These are phyloP conservation scores for Tremella fuciformis DNA, from an alignment of 768 basidiomycete species.

Conservation along the genomic window DNA sequence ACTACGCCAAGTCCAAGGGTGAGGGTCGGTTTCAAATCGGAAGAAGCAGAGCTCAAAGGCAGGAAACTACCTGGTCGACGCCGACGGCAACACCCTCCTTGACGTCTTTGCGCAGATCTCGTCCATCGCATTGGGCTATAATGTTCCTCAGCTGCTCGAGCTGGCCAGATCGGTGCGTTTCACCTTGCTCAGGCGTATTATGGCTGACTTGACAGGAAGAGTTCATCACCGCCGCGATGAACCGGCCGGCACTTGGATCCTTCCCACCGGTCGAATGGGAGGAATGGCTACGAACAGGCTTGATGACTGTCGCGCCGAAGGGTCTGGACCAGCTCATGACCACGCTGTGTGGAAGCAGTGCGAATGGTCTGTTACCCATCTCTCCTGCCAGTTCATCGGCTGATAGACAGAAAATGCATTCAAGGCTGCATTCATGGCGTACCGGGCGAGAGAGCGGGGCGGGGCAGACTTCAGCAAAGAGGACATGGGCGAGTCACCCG, in stretches of 20 bases:
- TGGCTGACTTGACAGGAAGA: constrained; percentile 35
- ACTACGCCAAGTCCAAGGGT: constrained; percentile 40
- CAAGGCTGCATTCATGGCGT: constrained; percentile 54
- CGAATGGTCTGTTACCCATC: constrained; percentile 26
- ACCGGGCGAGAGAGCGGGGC: constrained; percentile 37
- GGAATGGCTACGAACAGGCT: constrained; percentile 31
- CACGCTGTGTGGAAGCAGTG: constrained; percentile 35
- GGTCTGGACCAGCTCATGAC: constrained; percentile 54
- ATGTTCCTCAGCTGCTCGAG: constrained; percentile 28
- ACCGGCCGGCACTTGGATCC: constrained; percentile 53
- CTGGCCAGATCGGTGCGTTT: constrained; percentile 20
- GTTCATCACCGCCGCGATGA: constrained; percentile 52
- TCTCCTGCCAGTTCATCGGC: background rate
- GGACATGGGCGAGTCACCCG: constrained; percentile 11
- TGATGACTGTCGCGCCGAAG: constrained; percentile 53
- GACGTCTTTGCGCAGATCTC: constrained; percentile 54
- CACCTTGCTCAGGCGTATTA: background rate
- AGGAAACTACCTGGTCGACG: constrained; percentile 55
- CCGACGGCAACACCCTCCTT: constrained; percentile 54
- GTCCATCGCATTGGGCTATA: constrained; percentile 52
- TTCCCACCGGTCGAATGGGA: constrained; percentile 53
- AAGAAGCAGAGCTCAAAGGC: constrained; percentile 3
- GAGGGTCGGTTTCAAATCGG: background rate
- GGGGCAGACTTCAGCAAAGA: constrained; percentile 17
- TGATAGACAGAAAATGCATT: constrained; percentile 52